phyloP scores from a whole-genome alignment of 768 basidiomycete genomes.

The Artomyces pyxidatus region DNA sequence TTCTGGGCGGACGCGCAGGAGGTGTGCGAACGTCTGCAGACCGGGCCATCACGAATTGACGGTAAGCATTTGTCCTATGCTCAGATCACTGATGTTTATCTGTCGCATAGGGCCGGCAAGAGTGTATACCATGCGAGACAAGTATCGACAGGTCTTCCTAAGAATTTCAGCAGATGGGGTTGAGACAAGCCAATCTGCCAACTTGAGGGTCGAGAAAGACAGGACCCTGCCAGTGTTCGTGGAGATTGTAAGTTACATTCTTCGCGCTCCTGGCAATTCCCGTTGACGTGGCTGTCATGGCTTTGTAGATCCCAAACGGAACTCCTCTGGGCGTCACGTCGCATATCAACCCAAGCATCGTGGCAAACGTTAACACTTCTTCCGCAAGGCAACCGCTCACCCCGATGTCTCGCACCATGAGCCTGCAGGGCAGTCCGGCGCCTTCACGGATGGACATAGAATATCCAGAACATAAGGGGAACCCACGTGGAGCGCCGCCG shows the following conservation, averaged over 20 bases:
- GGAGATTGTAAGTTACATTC: constrained; percentile 9
- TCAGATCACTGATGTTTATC: background rate
- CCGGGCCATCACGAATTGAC: constrained; percentile 58
- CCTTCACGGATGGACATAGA: background rate
- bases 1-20: constrained; percentile 69
- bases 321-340: too few species aligned
- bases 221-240: constrained; percentile 8
- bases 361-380: background rate
- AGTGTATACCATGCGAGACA: constrained; percentile 13
- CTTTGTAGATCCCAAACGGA: too few species aligned
- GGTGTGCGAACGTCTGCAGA: constrained; percentile 50
- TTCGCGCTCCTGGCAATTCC: too few species aligned
- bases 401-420: constrained; percentile 1
- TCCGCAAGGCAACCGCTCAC: constrained; percentile 5
- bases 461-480: too few species aligned
- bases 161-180: constrained; percentile 9
- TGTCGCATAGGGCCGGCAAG: constrained; percentile 10
- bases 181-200: constrained; percentile 9
- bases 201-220: constrained; percentile 7
- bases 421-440: background rate
- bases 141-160: constrained; percentile 12
- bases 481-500: too few species aligned
- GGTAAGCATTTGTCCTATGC: constrained; percentile 29
- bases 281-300: too few species aligned
- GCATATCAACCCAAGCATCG: background rate